Conservation (phyloP, 2,329 filamentous ascomycete species). For the Annulohypoxylon truncatum region DNA sequence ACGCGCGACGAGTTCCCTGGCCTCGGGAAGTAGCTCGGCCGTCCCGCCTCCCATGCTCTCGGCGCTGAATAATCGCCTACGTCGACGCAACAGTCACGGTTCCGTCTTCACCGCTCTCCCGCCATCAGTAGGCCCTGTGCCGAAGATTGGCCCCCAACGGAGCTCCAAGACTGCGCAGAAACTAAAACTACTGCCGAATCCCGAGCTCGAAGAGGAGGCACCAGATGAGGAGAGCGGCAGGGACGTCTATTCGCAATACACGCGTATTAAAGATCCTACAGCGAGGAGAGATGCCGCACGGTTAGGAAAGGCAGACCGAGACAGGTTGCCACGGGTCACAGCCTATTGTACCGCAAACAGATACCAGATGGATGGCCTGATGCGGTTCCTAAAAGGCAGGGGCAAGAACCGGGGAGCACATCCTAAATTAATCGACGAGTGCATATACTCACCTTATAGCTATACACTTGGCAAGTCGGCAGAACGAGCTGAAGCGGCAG, state of each 20-base stretch:
- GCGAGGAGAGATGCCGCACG: conserved; percentile 91
- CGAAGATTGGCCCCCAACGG: conserved; percentile 92
- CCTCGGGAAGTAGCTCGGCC: conserved; percentile 45
- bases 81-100: conserved; percentile 86
- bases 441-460: conserved; percentile 93
- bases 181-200: conserved; percentile 94
- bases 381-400: conserved; percentile 90
- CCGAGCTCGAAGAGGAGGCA: conserved; percentile 77
- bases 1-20: conserved; percentile 47
- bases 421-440: conserved; percentile 96
- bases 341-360: conserved; percentile 95
- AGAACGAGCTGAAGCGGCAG: conserved; percentile 54
- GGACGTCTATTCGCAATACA: conserved; percentile 98
- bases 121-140: conserved; percentile 50
- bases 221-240: conserved; percentile 89
- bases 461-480: conserved; percentile 65
- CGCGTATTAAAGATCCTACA: conserved; percentile 95
- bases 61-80: conserved; percentile 86
- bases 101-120: conserved; percentile 61
- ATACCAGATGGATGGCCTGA: conserved; percentile 89
- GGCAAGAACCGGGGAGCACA: conserved; percentile 80
- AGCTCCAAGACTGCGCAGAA: conserved; percentile 97
- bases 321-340: conserved; percentile 87
- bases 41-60: conserved; percentile 73
- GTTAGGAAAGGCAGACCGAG: conserved; percentile 91